A percentile compares a stretch with the other conserved stretches of the same genome.
Conservation (phyloP, 495 filamentous ascomycete genomes). For the Xylaria scruposa region DNA sequence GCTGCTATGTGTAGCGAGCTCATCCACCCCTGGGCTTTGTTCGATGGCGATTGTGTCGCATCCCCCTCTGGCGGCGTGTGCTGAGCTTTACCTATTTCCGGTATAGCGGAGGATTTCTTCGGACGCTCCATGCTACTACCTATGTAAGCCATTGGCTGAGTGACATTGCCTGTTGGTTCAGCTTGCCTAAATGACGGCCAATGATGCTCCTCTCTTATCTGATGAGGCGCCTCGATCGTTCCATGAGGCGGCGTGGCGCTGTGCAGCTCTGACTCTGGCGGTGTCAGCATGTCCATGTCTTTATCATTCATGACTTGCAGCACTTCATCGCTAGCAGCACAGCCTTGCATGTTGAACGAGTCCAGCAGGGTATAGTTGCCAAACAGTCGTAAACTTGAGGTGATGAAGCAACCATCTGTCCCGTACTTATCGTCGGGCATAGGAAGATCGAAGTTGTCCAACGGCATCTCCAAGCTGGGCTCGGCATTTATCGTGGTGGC, state of each 20-base stretch:
- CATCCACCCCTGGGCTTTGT: not conserved
- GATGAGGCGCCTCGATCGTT: too few species aligned
- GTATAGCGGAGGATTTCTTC: too few species aligned
- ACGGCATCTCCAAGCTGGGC: not conserved
- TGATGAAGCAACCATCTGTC: not conserved
- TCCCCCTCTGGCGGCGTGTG: too few species aligned
- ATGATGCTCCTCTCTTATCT: too few species aligned
- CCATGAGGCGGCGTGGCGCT: too few species aligned
- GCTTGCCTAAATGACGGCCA: too few species aligned
- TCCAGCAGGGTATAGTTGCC: not conserved
- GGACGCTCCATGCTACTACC: too few species aligned
- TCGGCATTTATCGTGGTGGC: not conserved
- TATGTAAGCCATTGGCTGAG: too few species aligned
- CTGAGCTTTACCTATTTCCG: too few species aligned
- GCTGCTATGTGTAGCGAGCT: constrained; percentile 36
- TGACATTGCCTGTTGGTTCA: too few species aligned
- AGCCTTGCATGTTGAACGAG: constrained; percentile 2
- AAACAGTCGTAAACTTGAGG: not conserved
- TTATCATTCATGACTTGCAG: not conserved
- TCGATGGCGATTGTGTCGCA: too few species aligned
- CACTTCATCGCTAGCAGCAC: not conserved
- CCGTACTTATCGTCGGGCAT: not conserved
- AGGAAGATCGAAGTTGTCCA: not conserved
- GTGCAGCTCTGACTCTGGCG: too few species aligned
- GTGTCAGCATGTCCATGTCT: not conserved